A percentile compares a stretch with the other conserved stretches of the same genome.
Conservation (phyloP, 2,329 filamentous ascomycete genomes). For the Fusarium hostae region DNA sequence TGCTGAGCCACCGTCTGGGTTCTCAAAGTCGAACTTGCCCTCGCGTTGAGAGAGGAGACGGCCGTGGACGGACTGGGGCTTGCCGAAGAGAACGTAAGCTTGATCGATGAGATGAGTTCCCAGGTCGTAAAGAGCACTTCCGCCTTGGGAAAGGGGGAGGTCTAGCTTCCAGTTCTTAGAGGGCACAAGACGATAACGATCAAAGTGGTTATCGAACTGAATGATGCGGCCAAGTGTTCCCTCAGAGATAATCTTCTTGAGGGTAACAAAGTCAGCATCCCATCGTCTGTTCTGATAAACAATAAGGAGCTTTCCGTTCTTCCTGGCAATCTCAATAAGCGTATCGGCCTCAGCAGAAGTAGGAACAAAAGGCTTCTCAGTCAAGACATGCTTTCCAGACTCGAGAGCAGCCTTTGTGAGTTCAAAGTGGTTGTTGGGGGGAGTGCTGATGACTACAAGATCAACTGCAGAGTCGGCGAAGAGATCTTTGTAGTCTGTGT, state of each 20-base stretch:
- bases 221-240: constrained; percentile 75
- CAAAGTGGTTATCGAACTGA: constrained; percentile 84
- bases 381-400: constrained; percentile 79
- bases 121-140: constrained; percentile 77
- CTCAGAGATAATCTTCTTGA: constrained; percentile 69
- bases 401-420: constrained; percentile 73
- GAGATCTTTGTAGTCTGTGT: constrained; percentile 69
- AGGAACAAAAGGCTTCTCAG: constrained; percentile 86
- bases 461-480: constrained; percentile 74
- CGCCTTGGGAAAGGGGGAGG: constrained; percentile 68
- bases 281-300: constrained; percentile 83
- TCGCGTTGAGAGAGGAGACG: constrained; percentile 74
- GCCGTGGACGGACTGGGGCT: constrained; percentile 73
- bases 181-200: constrained; percentile 73
- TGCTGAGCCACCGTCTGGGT: constrained; percentile 70
- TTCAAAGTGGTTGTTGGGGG: constrained; percentile 76
- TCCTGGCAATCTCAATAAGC: constrained; percentile 66
- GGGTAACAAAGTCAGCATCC: constrained; percentile 80
- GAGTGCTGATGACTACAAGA: constrained; percentile 76
- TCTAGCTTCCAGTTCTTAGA: constrained; percentile 74
- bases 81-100: constrained; percentile 75
- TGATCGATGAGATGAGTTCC: constrained; percentile 83
- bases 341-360: constrained; percentile 73
- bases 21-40: constrained; percentile 57
- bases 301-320: constrained; percentile 64